phyloP scores from a whole-genome alignment of 306 rosid genomes.

The Pterocarpus macrocarpus region DNA sequence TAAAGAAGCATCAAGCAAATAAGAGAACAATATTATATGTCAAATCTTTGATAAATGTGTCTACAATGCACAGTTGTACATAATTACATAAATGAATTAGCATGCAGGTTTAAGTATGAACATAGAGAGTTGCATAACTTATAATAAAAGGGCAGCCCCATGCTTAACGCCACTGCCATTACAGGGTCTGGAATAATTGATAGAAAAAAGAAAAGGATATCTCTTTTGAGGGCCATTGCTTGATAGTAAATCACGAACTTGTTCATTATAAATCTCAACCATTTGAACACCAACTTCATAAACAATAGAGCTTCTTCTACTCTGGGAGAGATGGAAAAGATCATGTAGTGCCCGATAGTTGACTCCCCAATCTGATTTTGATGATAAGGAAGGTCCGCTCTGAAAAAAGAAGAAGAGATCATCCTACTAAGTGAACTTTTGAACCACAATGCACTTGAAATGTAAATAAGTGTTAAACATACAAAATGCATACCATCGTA shows the following conservation, averaged over 20 bases:
- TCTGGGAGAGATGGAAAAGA: conserved; percentile 90
- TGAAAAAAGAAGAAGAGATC: conserved; percentile 40
- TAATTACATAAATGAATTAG: conserved; percentile 35
- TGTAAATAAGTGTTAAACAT: conserved; percentile 35
- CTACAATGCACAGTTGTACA: conserved; percentile 3
- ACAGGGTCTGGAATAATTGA: conserved; percentile 12
- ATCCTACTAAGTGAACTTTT: conserved; percentile 38
- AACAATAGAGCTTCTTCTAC: conserved; percentile 75
- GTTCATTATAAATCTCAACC: conserved; percentile 99
- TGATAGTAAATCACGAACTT: conserved; percentile 95
- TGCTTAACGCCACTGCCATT: conserved; percentile 4
- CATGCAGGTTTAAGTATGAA: conserved; percentile 31
- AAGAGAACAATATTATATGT: background rate
- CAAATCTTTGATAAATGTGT: conserved; percentile 11
- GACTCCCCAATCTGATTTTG: conserved; percentile 93
- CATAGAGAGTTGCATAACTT: conserved; percentile 5
- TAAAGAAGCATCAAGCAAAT: conserved; percentile 16
- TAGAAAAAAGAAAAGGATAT: conserved; percentile 71
- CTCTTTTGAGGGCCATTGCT: conserved; percentile 83
- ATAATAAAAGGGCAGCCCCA: conserved; percentile 8
- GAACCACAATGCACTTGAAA: conserved; percentile 10
- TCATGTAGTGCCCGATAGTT: conserved; percentile 93
- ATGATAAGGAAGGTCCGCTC: conserved; percentile 87
- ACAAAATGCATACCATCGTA: conserved; percentile 77
- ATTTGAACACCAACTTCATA: conserved; percentile 97